phyloP scores from a whole-genome alignment of 768 basidiomycete genomes.

The Phylloporus arenicola region DNA sequence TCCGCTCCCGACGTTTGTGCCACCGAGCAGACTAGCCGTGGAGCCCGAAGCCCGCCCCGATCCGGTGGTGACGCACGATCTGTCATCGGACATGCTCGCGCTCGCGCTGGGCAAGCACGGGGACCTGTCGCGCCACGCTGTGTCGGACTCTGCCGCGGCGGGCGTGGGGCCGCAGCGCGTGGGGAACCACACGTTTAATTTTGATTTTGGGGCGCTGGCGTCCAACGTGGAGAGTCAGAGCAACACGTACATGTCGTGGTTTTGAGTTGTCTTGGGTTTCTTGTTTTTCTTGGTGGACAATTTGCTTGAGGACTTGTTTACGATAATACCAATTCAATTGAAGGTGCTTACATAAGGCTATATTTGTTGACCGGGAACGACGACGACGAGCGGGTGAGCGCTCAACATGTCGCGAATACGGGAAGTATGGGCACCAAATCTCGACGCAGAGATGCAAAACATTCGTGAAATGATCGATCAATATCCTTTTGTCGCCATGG shows the following conservation, averaged over 20 bases:
- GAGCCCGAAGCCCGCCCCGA: conserved; percentile 21
- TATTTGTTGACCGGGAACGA: conserved; percentile 16
- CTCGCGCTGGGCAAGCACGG: conserved; percentile 28
- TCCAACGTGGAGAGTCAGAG: conserved; percentile 53
- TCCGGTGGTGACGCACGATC: conserved; percentile 18
- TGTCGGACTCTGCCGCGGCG: conserved; percentile 16
- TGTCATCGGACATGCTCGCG: conserved; percentile 31
- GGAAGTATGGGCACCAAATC: conserved; percentile 93
- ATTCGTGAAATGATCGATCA: conserved; percentile 83
- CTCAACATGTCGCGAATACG: conserved; percentile 71
- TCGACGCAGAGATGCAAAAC: conserved; percentile 87
- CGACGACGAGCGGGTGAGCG: conserved; percentile 8
- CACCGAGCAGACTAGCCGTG: conserved; percentile 9
- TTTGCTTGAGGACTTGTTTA: not conserved
- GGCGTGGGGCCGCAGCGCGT: conserved; percentile 36
- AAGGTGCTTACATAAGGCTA: conserved; percentile 25
- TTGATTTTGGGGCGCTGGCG: conserved; percentile 56
- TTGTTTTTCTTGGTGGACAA: not conserved
- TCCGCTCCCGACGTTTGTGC: conserved; percentile 21
- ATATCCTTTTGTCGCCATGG: conserved; percentile 96
- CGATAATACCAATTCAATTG: not conserved
- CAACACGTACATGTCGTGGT: conserved; percentile 62
- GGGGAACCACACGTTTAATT: conserved; percentile 51
- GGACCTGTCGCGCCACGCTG: conserved; percentile 17
- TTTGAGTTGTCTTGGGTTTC: conserved; percentile 32